Evolutionary conservation across 23 red algal genomes (phyloP).

Genomic region (Agarophyton chilense): DNA sequence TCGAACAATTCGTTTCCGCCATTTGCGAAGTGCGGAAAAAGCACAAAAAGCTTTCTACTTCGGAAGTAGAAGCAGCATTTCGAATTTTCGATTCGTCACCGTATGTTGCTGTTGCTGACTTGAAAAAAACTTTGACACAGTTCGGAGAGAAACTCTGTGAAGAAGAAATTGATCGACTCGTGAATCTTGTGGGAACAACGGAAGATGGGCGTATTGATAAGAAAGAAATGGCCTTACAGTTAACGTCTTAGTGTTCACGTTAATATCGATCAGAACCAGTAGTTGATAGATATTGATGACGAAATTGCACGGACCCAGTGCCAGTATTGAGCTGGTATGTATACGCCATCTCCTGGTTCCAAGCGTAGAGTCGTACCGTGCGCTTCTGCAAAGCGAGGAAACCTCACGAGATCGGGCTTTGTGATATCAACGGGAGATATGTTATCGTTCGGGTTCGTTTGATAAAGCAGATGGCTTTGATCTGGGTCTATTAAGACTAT

Average conservation of each 20-base stretch:
- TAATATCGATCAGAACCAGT: slow-evolving; percentile 71
- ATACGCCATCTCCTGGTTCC: slow-evolving; percentile 68
- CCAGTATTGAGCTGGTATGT: slow-evolving; percentile 86
- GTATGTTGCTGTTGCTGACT: neutral
- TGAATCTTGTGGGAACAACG: slow-evolving; percentile 10
- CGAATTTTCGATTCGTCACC: slow-evolving; percentile 19
- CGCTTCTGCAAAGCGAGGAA: slow-evolving; percentile 26
- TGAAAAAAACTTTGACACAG: slow-evolving; percentile 16
- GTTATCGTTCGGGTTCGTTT: slow-evolving; percentile 22
- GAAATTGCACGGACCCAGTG: slow-evolving; percentile 72
- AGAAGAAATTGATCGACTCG: slow-evolving; percentile 18
- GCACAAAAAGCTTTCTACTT: slow-evolving; percentile 4
- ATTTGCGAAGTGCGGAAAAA: slow-evolving; percentile 11
- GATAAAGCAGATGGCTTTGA: slow-evolving; percentile 7
- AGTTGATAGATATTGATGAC: slow-evolving; percentile 71
- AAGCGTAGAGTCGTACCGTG: slow-evolving; percentile 4
- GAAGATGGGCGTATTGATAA: slow-evolving; percentile 38
- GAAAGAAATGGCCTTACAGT: slow-evolving; percentile 12
- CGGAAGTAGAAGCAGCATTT: slow-evolving; percentile 40
- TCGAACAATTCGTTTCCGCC: slow-evolving; percentile 5
- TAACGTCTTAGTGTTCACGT: slow-evolving; percentile 37
- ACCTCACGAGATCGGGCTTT: slow-evolving; percentile 35
- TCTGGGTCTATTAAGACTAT: slow-evolving; percentile 51
- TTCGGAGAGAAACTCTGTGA: slow-evolving; percentile 44
- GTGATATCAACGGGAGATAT: slow-evolving; percentile 53